A percentile compares a stretch with the other conserved stretches of the same genome.
Evolutionary conservation across 768 basidiomycete species (phyloP).

Genomic region (Russula lepida): DNA sequence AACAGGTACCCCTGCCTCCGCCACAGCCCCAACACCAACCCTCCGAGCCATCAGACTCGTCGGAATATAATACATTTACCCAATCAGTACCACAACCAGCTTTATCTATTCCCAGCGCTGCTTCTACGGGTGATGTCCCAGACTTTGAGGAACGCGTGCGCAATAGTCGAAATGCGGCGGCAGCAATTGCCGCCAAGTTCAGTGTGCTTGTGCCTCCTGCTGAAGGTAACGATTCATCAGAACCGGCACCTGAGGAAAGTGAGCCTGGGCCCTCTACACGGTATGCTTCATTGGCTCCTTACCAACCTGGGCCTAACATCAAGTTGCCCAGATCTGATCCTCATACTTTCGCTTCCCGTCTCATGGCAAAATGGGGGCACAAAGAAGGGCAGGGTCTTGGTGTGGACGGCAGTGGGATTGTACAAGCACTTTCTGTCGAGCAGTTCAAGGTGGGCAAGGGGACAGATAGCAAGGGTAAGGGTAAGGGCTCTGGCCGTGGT

Average conservation of each 20-base stretch:
- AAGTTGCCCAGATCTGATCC: slow-evolving; percentile 42
- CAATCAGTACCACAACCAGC: slow-evolving; percentile 47
- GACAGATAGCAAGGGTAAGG: slow-evolving; percentile 33
- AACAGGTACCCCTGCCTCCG: slow-evolving; percentile 26
- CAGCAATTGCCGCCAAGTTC: slow-evolving; percentile 72
- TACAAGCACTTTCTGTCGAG: slow-evolving; percentile 82
- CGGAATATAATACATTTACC: slow-evolving; percentile 65
- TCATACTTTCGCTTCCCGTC: slow-evolving; percentile 68
- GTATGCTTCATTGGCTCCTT: slow-evolving; percentile 15
- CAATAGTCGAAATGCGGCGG: slow-evolving; percentile 53
- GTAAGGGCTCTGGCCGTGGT: slow-evolving; percentile 63
- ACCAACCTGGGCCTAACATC: background rate
- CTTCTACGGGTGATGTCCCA: slow-evolving; percentile 23
- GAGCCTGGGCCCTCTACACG: slow-evolving; percentile 27
- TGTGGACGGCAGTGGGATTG: slow-evolving; percentile 73
- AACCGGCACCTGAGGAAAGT: slow-evolving; percentile 27
- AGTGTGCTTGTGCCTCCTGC: slow-evolving; percentile 42
- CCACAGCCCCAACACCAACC: background rate
- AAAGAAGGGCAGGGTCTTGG: slow-evolving; percentile 92
- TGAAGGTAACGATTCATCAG: slow-evolving; percentile 25
- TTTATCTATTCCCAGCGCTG: slow-evolving; percentile 36
- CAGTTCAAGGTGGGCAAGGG: slow-evolving; percentile 39
- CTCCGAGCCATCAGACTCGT: slow-evolving; percentile 36
- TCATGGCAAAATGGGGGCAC: slow-evolving; percentile 97
- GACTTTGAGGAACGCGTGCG: slow-evolving; percentile 52